phyloP scores from a whole-genome alignment of 1,284 basidiomycete genomes.

The Apiotrichum gracile region DNA sequence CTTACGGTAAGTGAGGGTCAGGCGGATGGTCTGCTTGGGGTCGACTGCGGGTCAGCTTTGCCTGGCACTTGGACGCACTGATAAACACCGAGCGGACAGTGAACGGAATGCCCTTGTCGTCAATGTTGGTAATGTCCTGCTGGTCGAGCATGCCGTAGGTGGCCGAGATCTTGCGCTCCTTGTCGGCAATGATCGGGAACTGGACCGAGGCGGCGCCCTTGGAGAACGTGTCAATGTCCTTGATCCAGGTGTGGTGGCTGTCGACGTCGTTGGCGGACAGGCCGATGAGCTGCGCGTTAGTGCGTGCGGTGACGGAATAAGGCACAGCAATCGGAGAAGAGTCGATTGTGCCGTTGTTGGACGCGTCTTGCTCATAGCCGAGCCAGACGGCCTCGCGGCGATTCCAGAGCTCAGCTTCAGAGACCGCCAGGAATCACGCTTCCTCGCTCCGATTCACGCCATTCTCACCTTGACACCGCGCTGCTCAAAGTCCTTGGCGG shows the following conservation, averaged over 20 bases:
- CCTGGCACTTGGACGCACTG: slow-evolving; percentile 41
- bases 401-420: too few relatives aligned
- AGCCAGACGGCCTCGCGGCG: too few relatives aligned
- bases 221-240: slow-evolving; percentile 77
- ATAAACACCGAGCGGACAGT: slow-evolving; percentile 93
- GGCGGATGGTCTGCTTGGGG: slow-evolving; percentile 79
- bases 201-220: slow-evolving; percentile 58
- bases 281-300: slow-evolving; percentile 59
- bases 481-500: slow-evolving; percentile 73
- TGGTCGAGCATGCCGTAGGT: slow-evolving; percentile 78
- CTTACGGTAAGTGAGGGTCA: slow-evolving; percentile 73
- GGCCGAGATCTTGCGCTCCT: slow-evolving; percentile 75
- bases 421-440: too few relatives aligned
- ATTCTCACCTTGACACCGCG: slow-evolving; percentile 70
- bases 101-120: slow-evolving; percentile 67
- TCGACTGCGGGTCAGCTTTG: slow-evolving; percentile 53
- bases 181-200: slow-evolving; percentile 96
- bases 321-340: neutral
- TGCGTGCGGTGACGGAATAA: neutral
- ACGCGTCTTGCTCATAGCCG: too few relatives aligned
- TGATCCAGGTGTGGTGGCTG: slow-evolving; percentile 82
- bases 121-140: slow-evolving; percentile 80
- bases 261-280: slow-evolving; percentile 87
- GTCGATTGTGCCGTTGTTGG: neutral
- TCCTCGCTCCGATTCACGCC: neutral